These are phyloP conservation scores for Umbelopsis vinacea DNA, from an alignment of 192 early-diverging fungal genomes.

Conservation along the genomic window DNA sequence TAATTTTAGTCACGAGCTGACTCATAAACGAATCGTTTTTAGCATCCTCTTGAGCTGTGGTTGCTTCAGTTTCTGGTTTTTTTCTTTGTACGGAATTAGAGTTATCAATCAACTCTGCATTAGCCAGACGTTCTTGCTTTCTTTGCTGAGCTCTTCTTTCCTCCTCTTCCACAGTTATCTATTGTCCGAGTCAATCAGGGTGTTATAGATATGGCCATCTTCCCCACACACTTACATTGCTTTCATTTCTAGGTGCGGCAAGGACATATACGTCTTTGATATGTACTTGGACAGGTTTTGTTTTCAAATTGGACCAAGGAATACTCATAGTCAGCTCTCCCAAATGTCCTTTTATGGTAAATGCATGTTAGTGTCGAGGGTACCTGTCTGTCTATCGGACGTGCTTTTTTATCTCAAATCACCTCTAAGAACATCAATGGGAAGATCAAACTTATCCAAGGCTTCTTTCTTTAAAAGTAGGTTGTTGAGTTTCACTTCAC, in stretches of 20 bases:
- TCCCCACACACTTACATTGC: slow-evolving; percentile 49
- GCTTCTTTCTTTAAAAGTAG: slow-evolving; percentile 78
- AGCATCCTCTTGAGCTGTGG: slow-evolving; percentile 32
- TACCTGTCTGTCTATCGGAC: neutral
- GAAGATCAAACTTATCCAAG: slow-evolving; percentile 82
- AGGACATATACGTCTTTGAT: slow-evolving; percentile 80
- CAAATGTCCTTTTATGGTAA: slow-evolving; percentile 63
- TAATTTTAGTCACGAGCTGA: slow-evolving; percentile 79
- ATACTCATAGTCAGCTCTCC: slow-evolving; percentile 83
- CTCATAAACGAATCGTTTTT: slow-evolving; percentile 68
- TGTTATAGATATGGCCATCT: neutral
- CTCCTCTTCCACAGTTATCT: slow-evolving; percentile 58
- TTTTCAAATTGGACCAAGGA: slow-evolving; percentile 88
- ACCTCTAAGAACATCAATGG: slow-evolving; percentile 77
- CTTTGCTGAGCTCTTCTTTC: slow-evolving; percentile 66
- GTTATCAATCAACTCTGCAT: slow-evolving; percentile 54
- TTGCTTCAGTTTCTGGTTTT: neutral
- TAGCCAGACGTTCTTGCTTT: slow-evolving; percentile 73
- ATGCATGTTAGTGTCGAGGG: neutral
- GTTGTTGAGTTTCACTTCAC: slow-evolving; percentile 84
- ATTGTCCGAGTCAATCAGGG: neutral
- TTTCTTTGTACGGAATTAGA: slow-evolving; percentile 18
- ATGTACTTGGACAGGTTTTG: slow-evolving; percentile 76
- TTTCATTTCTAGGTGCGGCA: slow-evolving; percentile 65
- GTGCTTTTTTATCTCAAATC: neutral